These are phyloP conservation scores for Gracilaria gracilis DNA, from an alignment of 23 red algal genomes.

Conservation along the genomic window DNA sequence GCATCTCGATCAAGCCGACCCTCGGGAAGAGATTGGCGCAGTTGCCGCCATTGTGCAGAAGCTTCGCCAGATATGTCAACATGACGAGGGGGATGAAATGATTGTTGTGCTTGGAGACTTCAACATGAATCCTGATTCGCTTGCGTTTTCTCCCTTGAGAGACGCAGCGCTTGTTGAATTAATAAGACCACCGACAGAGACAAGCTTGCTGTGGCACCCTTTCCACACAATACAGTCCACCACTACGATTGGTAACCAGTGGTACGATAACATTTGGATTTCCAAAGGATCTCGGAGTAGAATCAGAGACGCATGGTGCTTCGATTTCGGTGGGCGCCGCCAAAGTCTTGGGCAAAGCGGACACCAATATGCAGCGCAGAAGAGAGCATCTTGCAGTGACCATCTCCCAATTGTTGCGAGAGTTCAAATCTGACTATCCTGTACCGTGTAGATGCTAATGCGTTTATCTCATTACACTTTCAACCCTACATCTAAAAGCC, in stretches of 20 bases:
- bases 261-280: conserved; percentile 70
- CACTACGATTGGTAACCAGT: conserved; percentile 60
- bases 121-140: conserved; percentile 59
- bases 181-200: conserved; percentile 25
- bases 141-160: conserved; percentile 33
- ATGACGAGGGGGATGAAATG: neutral
- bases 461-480: too few species aligned
- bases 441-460: too few species aligned
- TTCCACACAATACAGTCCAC: conserved; percentile 27
- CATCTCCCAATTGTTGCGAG: conserved; percentile 40
- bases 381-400: conserved; percentile 36
- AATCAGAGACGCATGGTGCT: conserved; percentile 57
- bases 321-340: conserved; percentile 51
- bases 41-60: conserved; percentile 24
- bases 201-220: conserved; percentile 4
- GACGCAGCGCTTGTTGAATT: conserved; percentile 48
- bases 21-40: conserved; percentile 30
- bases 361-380: conserved; percentile 38
- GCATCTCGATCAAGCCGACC: conserved; percentile 38
- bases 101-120: conserved; percentile 57
- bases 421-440: neutral
- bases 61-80: conserved; percentile 18
- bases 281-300: neutral
- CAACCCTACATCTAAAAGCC: too few species aligned
- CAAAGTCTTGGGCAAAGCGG: conserved; percentile 36